Conservation (phyloP, 306 rosid genomes). For the Lithocarpus polystachyus region DNA sequence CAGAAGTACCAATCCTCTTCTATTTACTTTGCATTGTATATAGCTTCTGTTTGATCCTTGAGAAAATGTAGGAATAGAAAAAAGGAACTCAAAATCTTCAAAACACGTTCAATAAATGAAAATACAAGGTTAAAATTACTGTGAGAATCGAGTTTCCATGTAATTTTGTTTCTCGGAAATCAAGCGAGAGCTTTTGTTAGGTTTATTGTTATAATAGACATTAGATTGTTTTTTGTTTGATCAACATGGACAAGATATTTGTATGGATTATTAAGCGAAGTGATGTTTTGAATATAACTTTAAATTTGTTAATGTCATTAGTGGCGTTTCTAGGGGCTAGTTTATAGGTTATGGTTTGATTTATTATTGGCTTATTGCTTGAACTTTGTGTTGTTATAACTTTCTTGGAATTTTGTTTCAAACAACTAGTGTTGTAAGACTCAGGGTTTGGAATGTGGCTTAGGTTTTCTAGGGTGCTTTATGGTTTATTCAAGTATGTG, state of each 20-base stretch:
- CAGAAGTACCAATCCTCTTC: slow-evolving; percentile 29
- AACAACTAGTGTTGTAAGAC: too few species aligned
- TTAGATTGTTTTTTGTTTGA: neutral
- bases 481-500: too few species aligned
- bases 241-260: neutral
- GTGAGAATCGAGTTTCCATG: neutral
- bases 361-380: too few species aligned
- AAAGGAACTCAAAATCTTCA: neutral
- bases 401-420: too few species aligned
- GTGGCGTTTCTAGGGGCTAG: too few species aligned
- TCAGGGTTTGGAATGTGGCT: too few species aligned
- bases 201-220: neutral
- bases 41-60: neutral
- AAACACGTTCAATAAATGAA: neutral
- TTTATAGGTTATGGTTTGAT: too few species aligned
- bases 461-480: too few species aligned
- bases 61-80: neutral
- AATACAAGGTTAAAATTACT: neutral
- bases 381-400: too few species aligned
- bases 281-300: too few species aligned
- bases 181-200: neutral
- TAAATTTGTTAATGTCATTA: too few species aligned
- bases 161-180: neutral
- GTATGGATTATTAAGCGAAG: too few species aligned
- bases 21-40: neutral